Percentiles rank a stretch among this genome's conserved stretches.
phyloP scores from a whole-genome alignment of 176 grass and related monocot species.

The Thalia dealbata region DNA sequence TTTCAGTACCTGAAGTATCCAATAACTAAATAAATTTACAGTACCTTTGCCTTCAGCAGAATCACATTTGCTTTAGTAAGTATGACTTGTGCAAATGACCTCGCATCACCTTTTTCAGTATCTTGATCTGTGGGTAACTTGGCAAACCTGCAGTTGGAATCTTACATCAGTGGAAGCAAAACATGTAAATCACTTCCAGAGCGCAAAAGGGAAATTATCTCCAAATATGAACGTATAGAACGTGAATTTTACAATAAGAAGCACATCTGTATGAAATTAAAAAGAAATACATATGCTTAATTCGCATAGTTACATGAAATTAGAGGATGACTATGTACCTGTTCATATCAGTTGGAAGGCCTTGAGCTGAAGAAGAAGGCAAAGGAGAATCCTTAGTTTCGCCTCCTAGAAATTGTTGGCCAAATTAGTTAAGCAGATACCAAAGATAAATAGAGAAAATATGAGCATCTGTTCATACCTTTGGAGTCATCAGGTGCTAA shows the following conservation, averaged over 20 bases:
- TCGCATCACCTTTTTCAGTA: conserved; percentile 37
- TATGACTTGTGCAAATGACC: conserved; percentile 42
- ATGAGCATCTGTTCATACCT: conserved; percentile 40
- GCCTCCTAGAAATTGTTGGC: conserved; percentile 29
- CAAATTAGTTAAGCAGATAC: conserved; percentile 26
- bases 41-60: conserved; percentile 73
- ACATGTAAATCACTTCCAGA: not conserved
- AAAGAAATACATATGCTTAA: not conserved
- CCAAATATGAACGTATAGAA: not conserved
- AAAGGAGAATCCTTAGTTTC: conserved; percentile 42
- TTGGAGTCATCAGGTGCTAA: conserved; percentile 81
- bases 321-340: conserved; percentile 43
- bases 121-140: conserved; percentile 47
- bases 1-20: too few species aligned
- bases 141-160: conserved; percentile 28
- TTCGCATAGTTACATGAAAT: not conserved
- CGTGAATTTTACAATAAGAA: not conserved
- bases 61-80: conserved; percentile 57
- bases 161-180: not conserved
- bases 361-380: conserved; percentile 23
- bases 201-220: too few species aligned
- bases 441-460: conserved; percentile 9
- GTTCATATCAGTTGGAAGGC: conserved; percentile 36
- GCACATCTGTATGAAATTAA: not conserved
- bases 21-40: conserved; percentile 11